phyloP scores from a whole-genome alignment of 352 stramenopile species.

The Globisporangium abappressorium region DNA sequence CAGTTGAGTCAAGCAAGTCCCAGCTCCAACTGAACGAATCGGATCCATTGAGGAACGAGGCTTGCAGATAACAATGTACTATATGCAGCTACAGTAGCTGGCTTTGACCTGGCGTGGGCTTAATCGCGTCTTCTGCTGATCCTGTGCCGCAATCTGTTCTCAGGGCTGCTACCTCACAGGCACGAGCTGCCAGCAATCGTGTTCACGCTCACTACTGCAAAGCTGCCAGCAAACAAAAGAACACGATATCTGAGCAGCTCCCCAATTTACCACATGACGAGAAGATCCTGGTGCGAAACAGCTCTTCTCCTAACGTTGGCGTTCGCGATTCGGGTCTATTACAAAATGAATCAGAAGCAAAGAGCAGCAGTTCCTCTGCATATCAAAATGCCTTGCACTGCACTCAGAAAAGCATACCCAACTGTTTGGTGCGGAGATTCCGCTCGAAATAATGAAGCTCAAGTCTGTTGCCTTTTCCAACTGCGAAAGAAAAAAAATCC shows the following conservation, averaged over 20 bases:
- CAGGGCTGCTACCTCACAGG: not conserved
- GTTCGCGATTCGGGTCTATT: not conserved
- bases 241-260: not conserved
- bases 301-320: not conserved
- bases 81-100: not conserved
- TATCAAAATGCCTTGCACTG: not conserved
- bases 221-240: too few relatives aligned
- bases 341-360: not conserved
- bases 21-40: not conserved
- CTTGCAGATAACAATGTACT: too few relatives aligned
- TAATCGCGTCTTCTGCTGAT: not conserved
- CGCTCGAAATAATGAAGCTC: too few relatives aligned
- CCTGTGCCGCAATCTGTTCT: not conserved
- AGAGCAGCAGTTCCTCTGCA: not conserved
- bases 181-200: not conserved
- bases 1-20: not conserved
- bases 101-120: not conserved
- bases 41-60: not conserved
- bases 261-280: not conserved
- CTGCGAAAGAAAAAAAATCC: too few relatives aligned
- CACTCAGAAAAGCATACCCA: not conserved
- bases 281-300: not conserved
- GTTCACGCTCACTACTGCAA: not conserved
- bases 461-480: too few relatives aligned
- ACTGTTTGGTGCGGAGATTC: not conserved